Base-by-base conservation (phyloP, 805 yeast genomes). In the Pichia exigua region DNA sequence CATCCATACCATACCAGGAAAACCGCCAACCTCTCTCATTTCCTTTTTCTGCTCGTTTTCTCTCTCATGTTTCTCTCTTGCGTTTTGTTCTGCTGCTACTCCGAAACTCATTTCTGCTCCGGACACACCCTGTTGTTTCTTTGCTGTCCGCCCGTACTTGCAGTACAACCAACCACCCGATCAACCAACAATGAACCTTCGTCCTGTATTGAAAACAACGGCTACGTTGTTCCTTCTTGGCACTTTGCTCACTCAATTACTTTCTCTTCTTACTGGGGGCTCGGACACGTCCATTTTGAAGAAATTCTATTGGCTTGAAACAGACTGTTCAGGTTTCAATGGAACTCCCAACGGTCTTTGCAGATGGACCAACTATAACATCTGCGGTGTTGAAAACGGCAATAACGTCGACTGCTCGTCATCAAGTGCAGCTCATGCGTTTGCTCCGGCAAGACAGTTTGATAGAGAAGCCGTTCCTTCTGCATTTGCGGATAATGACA, bases 301-400 rank as follows among this genome's bases (percentile, higher is more conserved):
- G 61, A 69, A 74, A 53, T 85, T 88, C 68, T 90, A 85, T 71
- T 89, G 94, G 91, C 63, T 91, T 42, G 73, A 81, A 62, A 95
- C 89, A 27, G 83, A 82, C 61, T 89, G 96, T 47, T 63, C 77
- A 4, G 69, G 65, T 42, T 78, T 83, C 52, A 50, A 74, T 57
- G 65, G 69, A 43, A 75, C 81, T 2, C 70, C 73, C 28, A 50
- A 60, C 3, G 63, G 67, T 17, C 73, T 88, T 3, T 57, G 60
- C 40, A 81, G 91, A 60, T 91, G 97, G 97, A 85, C 91, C 12
- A 79, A 79, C 67, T 91, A 92, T 77, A 82, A 84, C 56, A 73
- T 75, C 47, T 77, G 83, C 60, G 64, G 60, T 40, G 62, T 60
- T 12, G 65, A 71, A 52, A 74, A 76, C 56, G 77, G 78, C 50